A percentile compares a stretch with the other conserved stretches of the same genome.
Conservation (phyloP, 179 eudicot species). For the Monotropa hypopitys region DNA sequence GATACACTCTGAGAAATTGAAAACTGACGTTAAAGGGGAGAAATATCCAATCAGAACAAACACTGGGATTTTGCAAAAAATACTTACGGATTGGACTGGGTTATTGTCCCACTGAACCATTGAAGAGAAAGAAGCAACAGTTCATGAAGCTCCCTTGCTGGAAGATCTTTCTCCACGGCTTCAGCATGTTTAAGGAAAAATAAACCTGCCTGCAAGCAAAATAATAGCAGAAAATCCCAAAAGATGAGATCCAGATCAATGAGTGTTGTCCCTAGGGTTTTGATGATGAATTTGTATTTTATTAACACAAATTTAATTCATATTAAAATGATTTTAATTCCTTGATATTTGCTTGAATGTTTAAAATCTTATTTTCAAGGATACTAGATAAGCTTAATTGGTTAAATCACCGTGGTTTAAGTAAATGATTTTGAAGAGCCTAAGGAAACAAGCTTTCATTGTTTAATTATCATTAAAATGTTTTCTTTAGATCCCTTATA, state of each 20-base stretch:
- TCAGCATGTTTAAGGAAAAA: conserved; percentile 94
- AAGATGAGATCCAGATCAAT: conserved; percentile 5
- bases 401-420: no score
- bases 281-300: no score
- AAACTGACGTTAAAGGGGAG: conserved; percentile 6
- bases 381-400: no score
- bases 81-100: conserved; percentile 67
- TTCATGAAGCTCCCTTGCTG: conserved; percentile 76
- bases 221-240: conserved; percentile 8
- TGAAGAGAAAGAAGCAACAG: conserved; percentile 79
- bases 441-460: no score
- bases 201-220: conserved; percentile 54
- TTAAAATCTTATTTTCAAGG: no score
- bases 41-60: not conserved
- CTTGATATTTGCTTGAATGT: no score
- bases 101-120: conserved; percentile 84
- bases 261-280: no score
- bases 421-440: no score
- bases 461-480: no score
- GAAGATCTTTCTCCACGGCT: conserved; percentile 81
- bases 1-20: conserved; percentile 47
- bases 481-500: no score
- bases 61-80: not conserved
- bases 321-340: no score
- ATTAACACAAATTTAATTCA: no score